A percentile compares a stretch with the other conserved stretches of the same genome.
Evolutionary conservation across 2,329 filamentous ascomycete species (phyloP).

Genomic region (Botryotinia narcissicola): DNA sequence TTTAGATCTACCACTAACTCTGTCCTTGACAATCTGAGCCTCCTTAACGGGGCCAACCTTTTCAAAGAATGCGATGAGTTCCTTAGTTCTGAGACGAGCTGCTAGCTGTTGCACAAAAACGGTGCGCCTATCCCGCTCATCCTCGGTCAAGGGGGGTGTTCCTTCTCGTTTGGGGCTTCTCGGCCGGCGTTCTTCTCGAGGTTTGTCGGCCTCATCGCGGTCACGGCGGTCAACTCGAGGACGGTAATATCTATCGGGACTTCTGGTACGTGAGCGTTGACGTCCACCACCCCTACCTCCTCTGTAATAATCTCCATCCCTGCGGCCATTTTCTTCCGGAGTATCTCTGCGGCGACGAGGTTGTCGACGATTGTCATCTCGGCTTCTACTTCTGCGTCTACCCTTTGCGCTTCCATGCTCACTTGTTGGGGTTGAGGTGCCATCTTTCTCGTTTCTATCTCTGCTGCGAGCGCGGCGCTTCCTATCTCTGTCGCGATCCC

Average conservation of each 20-base stretch:
- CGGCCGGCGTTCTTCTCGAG: conserved; percentile 44
- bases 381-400: conserved; percentile 75
- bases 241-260: conserved; percentile 61
- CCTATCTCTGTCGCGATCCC: conserved; percentile 56
- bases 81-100: conserved; percentile 84
- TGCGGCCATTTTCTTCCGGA: conserved; percentile 45
- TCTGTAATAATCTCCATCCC: conserved; percentile 68
- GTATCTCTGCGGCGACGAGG: conserved; percentile 67
- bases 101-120: conserved; percentile 99
- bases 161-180: conserved; percentile 46
- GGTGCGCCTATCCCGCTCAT: conserved; percentile 93
- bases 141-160: conserved; percentile 79
- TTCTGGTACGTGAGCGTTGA: conserved; percentile 68
- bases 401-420: conserved; percentile 69
- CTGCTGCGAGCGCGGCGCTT: conserved; percentile 37
- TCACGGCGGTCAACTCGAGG: conserved; percentile 46
- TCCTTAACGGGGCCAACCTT: conserved; percentile 93
- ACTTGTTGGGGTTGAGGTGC: conserved; percentile 65
- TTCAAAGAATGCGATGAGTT: conserved; percentile 93
- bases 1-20: conserved; percentile 95
- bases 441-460: conserved; percentile 46
- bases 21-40: conserved; percentile 97
- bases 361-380: conserved; percentile 71
- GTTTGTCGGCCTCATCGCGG: conserved; percentile 53
- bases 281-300: conserved; percentile 50